Conservation (phyloP, 805 yeast genomes). For the Hanseniaspora osmophila region DNA sequence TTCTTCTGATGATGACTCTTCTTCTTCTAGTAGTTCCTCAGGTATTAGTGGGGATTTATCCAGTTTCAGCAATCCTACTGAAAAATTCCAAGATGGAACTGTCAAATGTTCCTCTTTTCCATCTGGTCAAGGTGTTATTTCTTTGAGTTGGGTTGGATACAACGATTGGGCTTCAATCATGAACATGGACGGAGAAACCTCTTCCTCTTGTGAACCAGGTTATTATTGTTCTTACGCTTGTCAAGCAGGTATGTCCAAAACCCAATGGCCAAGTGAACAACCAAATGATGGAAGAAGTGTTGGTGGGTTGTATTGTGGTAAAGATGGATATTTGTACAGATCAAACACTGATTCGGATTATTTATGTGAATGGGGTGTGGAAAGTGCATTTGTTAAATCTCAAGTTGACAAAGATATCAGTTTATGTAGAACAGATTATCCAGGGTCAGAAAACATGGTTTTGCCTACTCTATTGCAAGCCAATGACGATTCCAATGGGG, state of each 20-base stretch:
- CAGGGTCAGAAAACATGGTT: constrained; percentile 72
- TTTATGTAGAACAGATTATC: constrained; percentile 67
- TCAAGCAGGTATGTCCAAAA: constrained; percentile 68
- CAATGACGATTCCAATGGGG: constrained; percentile 18
- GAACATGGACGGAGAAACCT: constrained; percentile 36
- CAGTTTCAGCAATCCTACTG: constrained; percentile 41
- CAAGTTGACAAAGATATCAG: constrained; percentile 40
- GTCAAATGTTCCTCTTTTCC: constrained; percentile 58
- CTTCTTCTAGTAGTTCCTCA: constrained; percentile 20
- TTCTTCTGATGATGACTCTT: constrained; percentile 11
- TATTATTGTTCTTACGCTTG: constrained; percentile 67
- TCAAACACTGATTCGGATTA: constrained; percentile 35
- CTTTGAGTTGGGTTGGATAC: constrained; percentile 40
- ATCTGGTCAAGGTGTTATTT: constrained; percentile 57
- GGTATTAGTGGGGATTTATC: constrained; percentile 38
- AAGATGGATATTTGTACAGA: constrained; percentile 49
- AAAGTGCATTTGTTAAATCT: constrained; percentile 40
- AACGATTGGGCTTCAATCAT: constrained; percentile 35
- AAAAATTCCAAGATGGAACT: constrained; percentile 55
- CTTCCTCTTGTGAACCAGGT: constrained; percentile 48
- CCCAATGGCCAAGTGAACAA: constrained; percentile 62
- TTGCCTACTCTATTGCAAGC: constrained; percentile 52
- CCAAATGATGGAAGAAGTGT: constrained; percentile 57
- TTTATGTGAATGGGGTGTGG: constrained; percentile 53
- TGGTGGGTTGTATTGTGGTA: constrained; percentile 51